These are phyloP conservation scores for Anethum foeniculum DNA, from an alignment of 140 eudicot species.

Conservation along the genomic window DNA sequence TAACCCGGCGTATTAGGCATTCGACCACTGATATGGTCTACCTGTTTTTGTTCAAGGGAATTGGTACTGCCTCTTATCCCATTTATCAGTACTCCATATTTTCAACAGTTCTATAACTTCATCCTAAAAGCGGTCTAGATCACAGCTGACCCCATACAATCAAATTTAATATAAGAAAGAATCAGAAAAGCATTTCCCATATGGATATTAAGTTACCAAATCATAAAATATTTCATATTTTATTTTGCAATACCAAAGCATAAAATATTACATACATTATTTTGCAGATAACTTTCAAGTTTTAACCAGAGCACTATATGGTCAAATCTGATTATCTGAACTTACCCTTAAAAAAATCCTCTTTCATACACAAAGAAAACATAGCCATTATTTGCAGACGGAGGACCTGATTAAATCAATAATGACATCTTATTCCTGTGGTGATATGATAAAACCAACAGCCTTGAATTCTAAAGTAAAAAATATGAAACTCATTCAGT, in stretches of 20 bases:
- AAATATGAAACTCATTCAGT: not conserved
- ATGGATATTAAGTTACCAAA: not conserved
- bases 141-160: slow-evolving; percentile 5
- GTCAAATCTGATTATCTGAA: not conserved
- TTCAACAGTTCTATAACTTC: not conserved
- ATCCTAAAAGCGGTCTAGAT: not conserved
- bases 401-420: not conserved
- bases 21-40: not conserved
- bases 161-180: not conserved
- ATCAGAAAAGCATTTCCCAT: not conserved
- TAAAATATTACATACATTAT: not conserved
- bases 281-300: not conserved
- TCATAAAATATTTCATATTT: not conserved
- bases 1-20: not conserved
- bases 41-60: not conserved
- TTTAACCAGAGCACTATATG: not conserved
- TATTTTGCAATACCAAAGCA: not conserved
- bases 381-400: not conserved
- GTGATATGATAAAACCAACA: not conserved
- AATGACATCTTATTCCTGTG: not conserved
- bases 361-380: not conserved
- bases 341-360: not conserved
- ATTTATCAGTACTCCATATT: not conserved
- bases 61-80: not conserved
- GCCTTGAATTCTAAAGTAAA: not conserved